A percentile compares a stretch with the other conserved stretches of the same genome.
Conservation (phyloP, 139 green algal genomes). For the Desmodesmus armatus region DNA sequence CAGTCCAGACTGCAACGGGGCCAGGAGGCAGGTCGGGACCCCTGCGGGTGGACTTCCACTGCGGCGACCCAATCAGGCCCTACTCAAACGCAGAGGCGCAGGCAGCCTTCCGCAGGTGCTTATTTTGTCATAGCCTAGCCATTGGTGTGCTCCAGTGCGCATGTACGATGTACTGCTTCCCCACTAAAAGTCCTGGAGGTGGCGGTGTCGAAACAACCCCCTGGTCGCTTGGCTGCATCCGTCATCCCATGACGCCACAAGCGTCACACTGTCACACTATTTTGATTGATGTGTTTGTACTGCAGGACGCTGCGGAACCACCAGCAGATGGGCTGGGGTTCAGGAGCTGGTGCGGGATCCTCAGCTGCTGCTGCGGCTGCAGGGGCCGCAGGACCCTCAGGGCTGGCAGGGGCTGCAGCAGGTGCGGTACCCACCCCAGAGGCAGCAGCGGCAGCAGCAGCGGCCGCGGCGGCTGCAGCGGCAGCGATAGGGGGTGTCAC, state of each 20-base stretch:
- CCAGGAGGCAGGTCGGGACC: constrained; percentile 1
- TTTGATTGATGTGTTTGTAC: too few relatives aligned
- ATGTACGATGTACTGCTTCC: too few relatives aligned
- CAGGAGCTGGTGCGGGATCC: not conserved
- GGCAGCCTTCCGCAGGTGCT: not conserved
- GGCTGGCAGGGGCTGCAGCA: not conserved
- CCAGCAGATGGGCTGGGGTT: constrained; percentile 19
- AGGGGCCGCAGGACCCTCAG: not conserved
- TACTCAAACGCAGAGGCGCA: constrained; percentile 23
- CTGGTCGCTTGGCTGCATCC: too few relatives aligned
- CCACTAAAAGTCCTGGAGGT: too few relatives aligned
- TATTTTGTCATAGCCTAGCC: too few relatives aligned
- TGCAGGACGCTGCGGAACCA: constrained; percentile 40
- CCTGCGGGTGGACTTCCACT: constrained; percentile 21
- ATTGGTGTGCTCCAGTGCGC: too few relatives aligned
- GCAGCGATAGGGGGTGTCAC: not conserved
- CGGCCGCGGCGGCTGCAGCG: not conserved
- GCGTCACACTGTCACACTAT: too few relatives aligned
- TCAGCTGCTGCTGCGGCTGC: constrained; percentile 1
- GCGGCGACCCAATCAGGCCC: not conserved
- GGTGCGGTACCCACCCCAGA: not conserved
- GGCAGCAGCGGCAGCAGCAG: too few relatives aligned
- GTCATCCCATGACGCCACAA: too few relatives aligned
- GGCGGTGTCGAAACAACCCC: too few relatives aligned
- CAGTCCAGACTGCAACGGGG: constrained; percentile 31